Percentiles rank a stretch among this genome's conserved stretches.
These are phyloP conservation scores for Endothia cerciana DNA, from an alignment of 2,329 filamentous ascomycete genomes.

Conservation along the genomic window DNA sequence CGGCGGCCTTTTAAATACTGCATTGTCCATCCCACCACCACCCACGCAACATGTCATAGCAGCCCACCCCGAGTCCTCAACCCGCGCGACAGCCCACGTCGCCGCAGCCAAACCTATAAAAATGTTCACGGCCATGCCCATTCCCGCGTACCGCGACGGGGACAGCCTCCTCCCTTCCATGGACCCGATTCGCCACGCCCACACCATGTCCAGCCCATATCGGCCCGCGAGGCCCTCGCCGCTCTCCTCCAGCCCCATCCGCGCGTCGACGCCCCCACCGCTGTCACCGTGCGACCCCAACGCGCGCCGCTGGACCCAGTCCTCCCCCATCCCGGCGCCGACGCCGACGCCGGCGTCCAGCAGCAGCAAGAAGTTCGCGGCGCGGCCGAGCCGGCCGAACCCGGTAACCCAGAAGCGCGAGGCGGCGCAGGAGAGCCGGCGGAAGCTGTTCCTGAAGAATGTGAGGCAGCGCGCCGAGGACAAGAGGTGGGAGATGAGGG, in stretches of 20 bases:
- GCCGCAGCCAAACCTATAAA: background rate
- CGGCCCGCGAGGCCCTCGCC: slow-evolving; percentile 57
- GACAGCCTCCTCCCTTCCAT: slow-evolving; percentile 25
- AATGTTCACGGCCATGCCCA: slow-evolving; percentile 42
- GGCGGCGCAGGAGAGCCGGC: slow-evolving; percentile 64
- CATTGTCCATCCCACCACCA: background rate
- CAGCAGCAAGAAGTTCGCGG: slow-evolving; percentile 48
- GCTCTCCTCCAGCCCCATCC: slow-evolving; percentile 59
- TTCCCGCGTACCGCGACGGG: slow-evolving; percentile 48
- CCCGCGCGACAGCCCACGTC: background rate
- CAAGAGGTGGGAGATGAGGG: slow-evolving; percentile 60
- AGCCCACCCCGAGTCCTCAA: background rate
- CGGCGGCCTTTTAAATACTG: background rate
- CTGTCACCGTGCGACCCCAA: slow-evolving; percentile 50
- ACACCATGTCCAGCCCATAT: slow-evolving; percentile 37
- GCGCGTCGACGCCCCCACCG: slow-evolving; percentile 51
- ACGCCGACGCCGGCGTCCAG: slow-evolving; percentile 39
- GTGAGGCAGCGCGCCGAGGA: slow-evolving; percentile 66
- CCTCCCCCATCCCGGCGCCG: slow-evolving; percentile 46
- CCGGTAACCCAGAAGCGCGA: slow-evolving; percentile 63
- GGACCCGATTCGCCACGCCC: slow-evolving; percentile 36
- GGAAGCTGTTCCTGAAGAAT: slow-evolving; percentile 71
- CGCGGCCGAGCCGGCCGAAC: slow-evolving; percentile 63
- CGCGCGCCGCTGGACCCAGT: slow-evolving; percentile 48
- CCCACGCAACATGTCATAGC: background rate